Evolutionary conservation across 2,329 filamentous ascomycete species (phyloP).

Genomic region (Beauveria caledonica): DNA sequence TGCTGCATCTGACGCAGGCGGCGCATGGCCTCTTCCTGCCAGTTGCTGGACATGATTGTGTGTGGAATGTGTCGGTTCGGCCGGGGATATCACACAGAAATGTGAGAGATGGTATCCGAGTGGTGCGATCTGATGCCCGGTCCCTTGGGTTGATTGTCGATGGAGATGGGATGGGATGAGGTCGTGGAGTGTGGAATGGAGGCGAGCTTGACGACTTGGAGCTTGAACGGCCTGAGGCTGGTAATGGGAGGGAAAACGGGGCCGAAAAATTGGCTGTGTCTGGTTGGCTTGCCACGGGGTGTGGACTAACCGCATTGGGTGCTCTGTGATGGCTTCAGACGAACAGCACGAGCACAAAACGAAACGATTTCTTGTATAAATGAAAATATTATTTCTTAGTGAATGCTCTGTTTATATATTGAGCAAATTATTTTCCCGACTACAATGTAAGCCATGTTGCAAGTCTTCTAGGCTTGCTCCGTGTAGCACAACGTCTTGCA

Average conservation of each 20-base stretch:
- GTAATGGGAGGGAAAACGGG: background rate
- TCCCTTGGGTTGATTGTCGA: constrained; percentile 4
- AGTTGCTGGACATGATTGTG: constrained; percentile 29
- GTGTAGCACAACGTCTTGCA: background rate
- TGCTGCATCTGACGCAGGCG: constrained; percentile 42
- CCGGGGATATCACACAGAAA: background rate
- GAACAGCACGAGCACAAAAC: background rate
- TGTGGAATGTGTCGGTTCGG: background rate
- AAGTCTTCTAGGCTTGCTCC: background rate
- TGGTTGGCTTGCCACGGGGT: constrained; percentile 1
- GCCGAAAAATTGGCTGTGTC: background rate
- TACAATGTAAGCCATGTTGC: background rate
- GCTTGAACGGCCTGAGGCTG: constrained; percentile 10
- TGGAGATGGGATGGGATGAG: background rate
- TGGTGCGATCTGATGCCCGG: background rate
- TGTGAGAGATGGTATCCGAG: background rate
- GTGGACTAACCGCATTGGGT: constrained; percentile 2
- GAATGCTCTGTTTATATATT: background rate
- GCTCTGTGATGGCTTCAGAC: background rate
- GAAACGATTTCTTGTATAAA: background rate
- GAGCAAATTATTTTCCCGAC: background rate
- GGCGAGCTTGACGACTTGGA: constrained; percentile 6
- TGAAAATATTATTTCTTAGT: background rate
- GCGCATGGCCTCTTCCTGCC: constrained; percentile 43
- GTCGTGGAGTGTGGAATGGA: constrained; percentile 4